Base-by-base conservation (phyloP, 257 asterid genomes). In the Petunia secreta region DNA sequence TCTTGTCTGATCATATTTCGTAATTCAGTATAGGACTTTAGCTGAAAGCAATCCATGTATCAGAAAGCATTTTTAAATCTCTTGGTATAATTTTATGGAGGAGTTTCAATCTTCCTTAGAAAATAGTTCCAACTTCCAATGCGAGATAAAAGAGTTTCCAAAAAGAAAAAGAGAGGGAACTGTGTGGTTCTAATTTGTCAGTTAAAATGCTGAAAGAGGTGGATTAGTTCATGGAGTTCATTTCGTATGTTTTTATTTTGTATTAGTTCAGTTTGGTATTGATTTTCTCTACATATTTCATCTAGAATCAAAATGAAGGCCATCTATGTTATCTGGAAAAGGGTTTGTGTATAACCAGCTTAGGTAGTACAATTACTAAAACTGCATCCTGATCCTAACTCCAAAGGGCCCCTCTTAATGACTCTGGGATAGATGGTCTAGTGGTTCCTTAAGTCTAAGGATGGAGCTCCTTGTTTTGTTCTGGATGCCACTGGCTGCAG, bases 1-100 rank as follows among this genome's bases (percentile, higher is more conserved):
- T 25, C 60, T 71, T 48, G 77, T 71, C 11, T 71, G 60, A 71
- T 71, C 44, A 34, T 71, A 71, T 34, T 48, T 71, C 48, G 44
- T 48, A 25, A 71, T 34, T 71, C 44, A 40, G 44, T 40, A 68
- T 44, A 43, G 9, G 16, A 71, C 77, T 34, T 71, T 54, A 34
- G 44, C 60, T 59, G 34, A 48, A 71, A 50, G 77, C 10, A 59
- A 34, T 59, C 34, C 77, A 48, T 25, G 9, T 71, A 48, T 34
- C 10, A 34, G 44, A 71, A 48, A 60, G 0, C 6, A 71, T 71
- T 25, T 11, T 8, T 48, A 46, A 57, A 15, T 57, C 6, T 0
- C 39, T 13, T 5, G 52, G 13, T 6, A 71, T 71, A 48, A 71
- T 71, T 48, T 25, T 37, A 48, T 71, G 25, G 48, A 71, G 77